Evolutionary conservation across 2,329 filamentous ascomycete genomes (phyloP), one percentile per base, ranked within the genome.

Genomic region (Pyrenophora teres): DNA sequence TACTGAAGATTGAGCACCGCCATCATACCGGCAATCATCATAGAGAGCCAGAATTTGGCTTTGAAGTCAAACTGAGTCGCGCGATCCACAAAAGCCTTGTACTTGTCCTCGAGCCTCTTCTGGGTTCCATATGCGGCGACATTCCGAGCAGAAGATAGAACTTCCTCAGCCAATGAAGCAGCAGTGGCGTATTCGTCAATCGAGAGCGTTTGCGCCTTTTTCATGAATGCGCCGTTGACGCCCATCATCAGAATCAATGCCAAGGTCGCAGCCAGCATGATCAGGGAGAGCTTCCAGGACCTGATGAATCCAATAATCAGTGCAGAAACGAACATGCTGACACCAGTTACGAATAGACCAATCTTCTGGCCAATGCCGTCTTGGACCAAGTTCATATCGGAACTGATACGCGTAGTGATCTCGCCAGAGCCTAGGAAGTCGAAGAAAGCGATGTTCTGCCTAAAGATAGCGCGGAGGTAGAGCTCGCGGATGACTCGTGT

Each of bases 361-460:
- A 74, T 69, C 50, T 74, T 74, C 41, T 73, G 70, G 9, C 71
- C 70, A 40, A 99, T 90, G 51, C 92, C 94, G 61, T 97, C 92
- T 74, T 97, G 93, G 46, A 99, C 88, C 46, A 96, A 77, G 67
- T 96, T 97, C 56, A 92, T 96, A 73, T 97, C 93, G 16, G 92
- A 88, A 0, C 93, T 97, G 68, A 99, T 97, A 57, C 92, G 87
- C 1, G 93, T 97, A 0, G 93, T 97, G 55, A 97, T 89, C 77
- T 97, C 94, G 57, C 94, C 94, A 21, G 93, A 90, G 44, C 94
- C 94, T 9, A 97, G 82, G 69, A 95, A 95, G 74, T 99, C 94
- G 48, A 76, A 76, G 54, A 73, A 76, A 8, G 70, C 74, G 35
- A 76, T 74, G 47, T 76, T 76, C 43, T 76, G 74, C 9, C 72